These are phyloP conservation scores for Dionaea muscipula DNA, from an alignment of 179 eudicot species.

Conservation along the genomic window DNA sequence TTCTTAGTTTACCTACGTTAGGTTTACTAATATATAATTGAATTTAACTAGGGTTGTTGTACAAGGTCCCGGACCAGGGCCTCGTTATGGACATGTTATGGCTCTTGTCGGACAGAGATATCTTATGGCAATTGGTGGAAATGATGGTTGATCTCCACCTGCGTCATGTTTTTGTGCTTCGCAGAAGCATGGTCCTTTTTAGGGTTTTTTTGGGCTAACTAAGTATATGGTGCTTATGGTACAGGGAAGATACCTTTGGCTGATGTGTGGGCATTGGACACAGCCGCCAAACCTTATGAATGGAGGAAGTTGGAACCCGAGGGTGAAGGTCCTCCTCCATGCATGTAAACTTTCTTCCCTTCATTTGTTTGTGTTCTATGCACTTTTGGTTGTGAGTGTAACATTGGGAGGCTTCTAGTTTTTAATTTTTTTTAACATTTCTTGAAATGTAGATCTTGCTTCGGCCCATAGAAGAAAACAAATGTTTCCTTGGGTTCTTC, in stretches of 20 bases:
- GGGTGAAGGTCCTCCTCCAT: conserved; percentile 99
- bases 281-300: conserved; percentile 99
- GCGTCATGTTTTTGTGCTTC: background rate
- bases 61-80: conserved; percentile 98
- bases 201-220: background rate
- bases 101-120: conserved; percentile 98
- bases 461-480: too few relatives aligned
- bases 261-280: conserved; percentile 99
- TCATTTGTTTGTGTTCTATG: too few relatives aligned
- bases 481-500: too few relatives aligned
- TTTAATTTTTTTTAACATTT: too few relatives aligned
- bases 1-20: background rate
- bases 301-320: conserved; percentile 99
- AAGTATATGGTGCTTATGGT: conserved; percentile 13
- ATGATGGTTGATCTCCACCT: conserved; percentile 57
- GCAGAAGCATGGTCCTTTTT: background rate
- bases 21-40: conserved; percentile 6
- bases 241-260: conserved; percentile 94
- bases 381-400: too few relatives aligned
- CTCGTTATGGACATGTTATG: conserved; percentile 99
- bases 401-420: too few relatives aligned
- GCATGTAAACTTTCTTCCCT: conserved; percentile 59
- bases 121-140: conserved; percentile 98
- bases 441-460: too few relatives aligned
- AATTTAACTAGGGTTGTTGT: conserved; percentile 61